Conservation (phyloP, 371 early-diverging fungal species). For the Basidiobolus meristosporus region DNA sequence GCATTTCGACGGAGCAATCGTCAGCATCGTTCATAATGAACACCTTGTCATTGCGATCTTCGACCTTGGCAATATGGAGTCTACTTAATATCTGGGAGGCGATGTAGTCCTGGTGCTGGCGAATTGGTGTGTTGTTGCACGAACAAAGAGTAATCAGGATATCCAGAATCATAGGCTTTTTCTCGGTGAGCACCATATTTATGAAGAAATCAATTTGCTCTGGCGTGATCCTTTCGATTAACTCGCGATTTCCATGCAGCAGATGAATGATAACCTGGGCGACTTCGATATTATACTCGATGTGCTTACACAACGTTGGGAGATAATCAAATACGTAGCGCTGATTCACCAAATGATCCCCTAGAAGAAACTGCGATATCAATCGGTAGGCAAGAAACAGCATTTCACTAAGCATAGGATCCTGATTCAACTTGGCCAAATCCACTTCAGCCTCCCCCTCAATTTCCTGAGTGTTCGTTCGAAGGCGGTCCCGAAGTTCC, state of each 20-base stretch:
- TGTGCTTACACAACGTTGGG: conserved; percentile 7
- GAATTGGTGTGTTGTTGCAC: too few relatives aligned
- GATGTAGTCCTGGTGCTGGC: too few relatives aligned
- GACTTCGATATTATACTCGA: conserved; percentile 10
- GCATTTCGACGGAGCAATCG: conserved; percentile 1
- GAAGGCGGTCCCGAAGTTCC: background rate
- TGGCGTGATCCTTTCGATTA: conserved; percentile 9
- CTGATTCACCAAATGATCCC: conserved; percentile 11
- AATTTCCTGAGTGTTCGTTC: background rate
- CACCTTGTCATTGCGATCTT: too few relatives aligned
- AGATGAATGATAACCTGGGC: conserved; percentile 15
- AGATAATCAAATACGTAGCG: conserved; percentile 9
- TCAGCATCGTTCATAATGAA: background rate
- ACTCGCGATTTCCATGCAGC: conserved; percentile 6
- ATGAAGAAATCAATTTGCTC: conserved; percentile 9
- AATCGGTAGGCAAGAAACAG: conserved; percentile 7
- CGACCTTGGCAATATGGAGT: too few relatives aligned
- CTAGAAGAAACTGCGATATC: conserved; percentile 10
- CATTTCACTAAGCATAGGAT: background rate
- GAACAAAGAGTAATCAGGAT: conserved; percentile 13
- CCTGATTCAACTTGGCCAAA: too few relatives aligned
- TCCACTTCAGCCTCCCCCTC: background rate
- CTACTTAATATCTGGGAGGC: too few relatives aligned
- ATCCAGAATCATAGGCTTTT: conserved; percentile 9
- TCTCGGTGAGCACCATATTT: conserved; percentile 5